phyloP scores from a whole-genome alignment of 768 basidiomycete species.

The Termitomyces sp. region DNA sequence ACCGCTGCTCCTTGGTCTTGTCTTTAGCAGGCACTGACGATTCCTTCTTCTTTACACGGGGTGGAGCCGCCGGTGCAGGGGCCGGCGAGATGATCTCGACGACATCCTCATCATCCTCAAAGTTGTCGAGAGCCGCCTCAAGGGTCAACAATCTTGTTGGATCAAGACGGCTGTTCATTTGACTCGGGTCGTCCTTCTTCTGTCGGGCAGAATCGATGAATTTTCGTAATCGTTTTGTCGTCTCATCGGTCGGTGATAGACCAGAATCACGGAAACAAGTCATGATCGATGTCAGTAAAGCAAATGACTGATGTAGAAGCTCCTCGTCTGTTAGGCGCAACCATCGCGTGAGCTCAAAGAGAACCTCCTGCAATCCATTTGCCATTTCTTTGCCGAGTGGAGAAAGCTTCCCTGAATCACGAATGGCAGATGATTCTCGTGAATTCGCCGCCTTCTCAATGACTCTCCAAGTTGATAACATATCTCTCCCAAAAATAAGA shows the following conservation, averaged over 20 bases:
- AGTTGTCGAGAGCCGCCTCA: slow-evolving; percentile 61
- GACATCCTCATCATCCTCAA: slow-evolving; percentile 55
- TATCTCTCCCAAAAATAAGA: slow-evolving; percentile 85
- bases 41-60: slow-evolving; percentile 8
- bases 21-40: slow-evolving; percentile 1
- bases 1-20: slow-evolving; percentile 8
- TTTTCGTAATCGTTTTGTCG: slow-evolving; percentile 64
- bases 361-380: slow-evolving; percentile 68
- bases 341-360: slow-evolving; percentile 83
- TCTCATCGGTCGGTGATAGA: slow-evolving; percentile 50
- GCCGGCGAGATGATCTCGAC: slow-evolving; percentile 56
- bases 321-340: slow-evolving; percentile 91
- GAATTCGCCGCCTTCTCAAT: slow-evolving; percentile 67
- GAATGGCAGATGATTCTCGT: slow-evolving; percentile 20
- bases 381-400: slow-evolving; percentile 72
- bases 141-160: slow-evolving; percentile 58
- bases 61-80: slow-evolving; percentile 17
- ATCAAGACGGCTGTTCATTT: slow-evolving; percentile 52
- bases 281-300: slow-evolving; percentile 76
- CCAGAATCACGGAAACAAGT: slow-evolving; percentile 67
- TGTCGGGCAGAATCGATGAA: slow-evolving; percentile 59
- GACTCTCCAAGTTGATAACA: slow-evolving; percentile 75
- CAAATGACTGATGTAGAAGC: slow-evolving; percentile 83
- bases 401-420: slow-evolving; percentile 47
- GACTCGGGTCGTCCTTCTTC: slow-evolving; percentile 31